Evolutionary conservation across 768 basidiomycete species (phyloP).

Genomic region (Russula dissimulans): DNA sequence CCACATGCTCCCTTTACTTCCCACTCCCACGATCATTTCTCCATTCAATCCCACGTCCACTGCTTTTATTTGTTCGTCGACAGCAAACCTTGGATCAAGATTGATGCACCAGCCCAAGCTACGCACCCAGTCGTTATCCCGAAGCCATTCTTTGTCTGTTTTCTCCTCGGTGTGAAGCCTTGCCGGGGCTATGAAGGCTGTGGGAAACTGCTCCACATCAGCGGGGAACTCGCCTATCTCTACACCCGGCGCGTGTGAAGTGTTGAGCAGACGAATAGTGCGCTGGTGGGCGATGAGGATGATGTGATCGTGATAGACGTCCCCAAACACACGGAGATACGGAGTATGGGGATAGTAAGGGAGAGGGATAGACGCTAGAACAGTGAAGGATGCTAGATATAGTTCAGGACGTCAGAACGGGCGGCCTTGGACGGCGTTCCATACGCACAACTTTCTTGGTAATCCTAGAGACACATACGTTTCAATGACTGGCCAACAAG

Average conservation of each 20-base stretch:
- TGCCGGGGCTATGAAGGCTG: background rate
- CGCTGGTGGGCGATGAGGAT: conserved; percentile 28
- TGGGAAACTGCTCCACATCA: background rate
- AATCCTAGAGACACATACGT: conserved; percentile 41
- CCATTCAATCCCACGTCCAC: conserved; percentile 16
- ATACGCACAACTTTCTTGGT: conserved; percentile 60
- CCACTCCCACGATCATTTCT: conserved; percentile 9
- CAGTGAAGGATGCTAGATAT: conserved; percentile 52
- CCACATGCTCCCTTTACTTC: conserved; percentile 12
- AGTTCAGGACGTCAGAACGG: background rate
- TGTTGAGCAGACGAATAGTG: conserved; percentile 6
- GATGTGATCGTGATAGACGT: conserved; percentile 40
- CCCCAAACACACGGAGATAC: conserved; percentile 35
- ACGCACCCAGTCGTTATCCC: background rate
- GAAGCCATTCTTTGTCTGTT: background rate
- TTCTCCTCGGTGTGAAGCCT: conserved; percentile 1
- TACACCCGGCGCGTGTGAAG: conserved; percentile 1
- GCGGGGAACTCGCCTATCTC: conserved; percentile 2
- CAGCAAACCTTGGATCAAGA: background rate
- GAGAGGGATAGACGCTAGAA: conserved; percentile 43
- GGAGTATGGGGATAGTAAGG: conserved; percentile 28
- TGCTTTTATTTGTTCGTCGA: background rate
- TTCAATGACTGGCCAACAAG: background rate
- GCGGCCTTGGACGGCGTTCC: background rate
- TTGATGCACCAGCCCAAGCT: conserved; percentile 6